Base-by-base conservation (phyloP, 306 rosid genomes). In the Trifolium dubium region DNA sequence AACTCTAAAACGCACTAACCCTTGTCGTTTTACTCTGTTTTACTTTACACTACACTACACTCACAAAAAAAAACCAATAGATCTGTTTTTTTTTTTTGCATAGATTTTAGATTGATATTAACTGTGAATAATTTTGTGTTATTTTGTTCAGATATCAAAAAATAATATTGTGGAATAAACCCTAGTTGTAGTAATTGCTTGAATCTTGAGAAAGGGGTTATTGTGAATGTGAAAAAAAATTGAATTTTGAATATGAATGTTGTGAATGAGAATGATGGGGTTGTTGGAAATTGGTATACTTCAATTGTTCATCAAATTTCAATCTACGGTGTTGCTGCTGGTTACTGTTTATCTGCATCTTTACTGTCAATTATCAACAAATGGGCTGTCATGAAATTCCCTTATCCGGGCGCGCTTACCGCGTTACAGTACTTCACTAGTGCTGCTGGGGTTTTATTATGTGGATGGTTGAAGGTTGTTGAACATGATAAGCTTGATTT, bases 361-460 rank as follows among this genome's bases (percentile, higher is more conserved):
- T 77, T 92, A 81, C 93, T 92, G 30, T 92, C 97, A 37, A 89
- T 92, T 54, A 92, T 92, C 72, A 92, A 89, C 84, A 92, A 92
- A 89, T 92, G 96, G 97, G 97, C 97, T 61, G 81, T 92, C 23
- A 86, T 89, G 93, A 89, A 89, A 80, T 92, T 92, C 79, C 97
- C 97, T 59, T 92, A 92, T 77, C 97, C 97, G 0, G 97, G 97
- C 0, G 96, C 97, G 1, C 83, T 92, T 15, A 92, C 96, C 13
- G 97, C 97, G 9, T 60, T 89, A 23, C 96, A 92, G 85, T 89
- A 92, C 85, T 88, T 92, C 83, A 89, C 96, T 18, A 92, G 97
- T 67, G 97, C 88, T 0, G 80, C 88, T 0, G 97, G 97, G 10
- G 97, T 92, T 51, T 62, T 89, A 19, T 3, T 89, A 8, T 89